Base-by-base conservation (phyloP, 352 stramenopile species). In the Pythium biforme region DNA sequence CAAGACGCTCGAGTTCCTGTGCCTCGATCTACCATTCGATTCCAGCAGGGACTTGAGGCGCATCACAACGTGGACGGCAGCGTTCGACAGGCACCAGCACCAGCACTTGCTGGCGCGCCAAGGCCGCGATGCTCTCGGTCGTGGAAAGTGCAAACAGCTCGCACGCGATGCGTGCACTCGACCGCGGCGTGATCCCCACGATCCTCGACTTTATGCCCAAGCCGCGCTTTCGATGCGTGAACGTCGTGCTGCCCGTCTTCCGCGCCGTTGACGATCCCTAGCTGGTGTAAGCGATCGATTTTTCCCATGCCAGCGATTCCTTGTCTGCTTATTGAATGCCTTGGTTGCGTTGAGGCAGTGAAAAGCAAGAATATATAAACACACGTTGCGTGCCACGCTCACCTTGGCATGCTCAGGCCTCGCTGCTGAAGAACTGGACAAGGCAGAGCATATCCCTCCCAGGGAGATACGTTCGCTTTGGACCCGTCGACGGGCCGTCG, bases 41-140 rank as follows among this genome's bases (percentile, higher is more conserved):
- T 14, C 15, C 22, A 34, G 22, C 25, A 1, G 26, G 25, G 1
- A 27, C 15, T 17, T 12, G 12, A 53, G 14, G 12, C 22, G 45
- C 37, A 6, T 14, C 12, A 33, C 23, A 1, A 37, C 23, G 5
- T 11, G 11, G 46, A 34, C 29, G 43, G 14, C 23, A 53, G 14
- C 25, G 8, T 37, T 37, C 7, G 46, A 20, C 15, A 1, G 5
- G 11, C 25, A 20, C 46, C 25, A 53, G 2, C 43, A 31, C 43
- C 20, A 39, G 4, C 25, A 25, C 14, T 14, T 53, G 22, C 46
- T 26, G 37, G 46, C 39, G 1, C 46, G 46, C 20, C 27, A 53
- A 53, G 17, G 46, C 46, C 25, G 46, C 46, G 25, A 25, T 53
- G 12, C 46, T 53, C 6, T 53, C 46, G 11, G 46, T 53, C 26